Base-by-base conservation (phyloP, 2,329 filamentous ascomycete genomes). In the Tolypocladium tropicale region DNA sequence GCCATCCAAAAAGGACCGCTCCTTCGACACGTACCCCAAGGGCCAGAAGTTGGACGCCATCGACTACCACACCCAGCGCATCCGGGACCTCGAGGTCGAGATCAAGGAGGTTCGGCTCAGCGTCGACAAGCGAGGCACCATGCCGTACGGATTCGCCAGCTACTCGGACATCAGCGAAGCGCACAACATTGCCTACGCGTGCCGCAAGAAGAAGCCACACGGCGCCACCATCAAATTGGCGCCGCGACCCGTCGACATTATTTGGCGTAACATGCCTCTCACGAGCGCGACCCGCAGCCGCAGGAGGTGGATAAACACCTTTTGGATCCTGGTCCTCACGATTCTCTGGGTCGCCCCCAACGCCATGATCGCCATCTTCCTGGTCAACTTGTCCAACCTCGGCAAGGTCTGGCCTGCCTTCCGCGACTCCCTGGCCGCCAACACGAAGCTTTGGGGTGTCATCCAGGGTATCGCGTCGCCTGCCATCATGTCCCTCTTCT, bases 71-170 rank as follows among this genome's bases (percentile, higher is more conserved):
- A 95, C 91, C 0, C 82, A 87, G 54, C 85, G 92, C 21, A 96
- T 99, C 66, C 84, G 85, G 62, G 80, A 86, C 52, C 78, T 99
- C 37, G 93, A 97, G 68, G 71, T 84, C 12, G 83, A 95, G 67
- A 91, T 99, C 71, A 90, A 88, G 66, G 84, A 94, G 60, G 88
- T 92, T 1, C 84, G 94, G 14, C 80, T 84, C 41, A 85, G 84
- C 1, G 85, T 99, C 9, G 93, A 97, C 71, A 90, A 86, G 69
- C 85, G 92, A 53, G 90, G 93, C 67, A 87, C 92, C 18, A 88
- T 95, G 80, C 80, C 90, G 0, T 99, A 92, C 67, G 94, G 94
- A 0, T 99, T 99, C 68, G 92, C 93, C 10, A 96, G 90, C 64
- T 99, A 94, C 73, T 85, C 93, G 46, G 86, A 86, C 46, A 95